Evolutionary conservation across 1,139 yeast genomes (phyloP), one percentile per base, ranked within the genome.

Genomic region (Saccharomyces hybrid): DNA sequence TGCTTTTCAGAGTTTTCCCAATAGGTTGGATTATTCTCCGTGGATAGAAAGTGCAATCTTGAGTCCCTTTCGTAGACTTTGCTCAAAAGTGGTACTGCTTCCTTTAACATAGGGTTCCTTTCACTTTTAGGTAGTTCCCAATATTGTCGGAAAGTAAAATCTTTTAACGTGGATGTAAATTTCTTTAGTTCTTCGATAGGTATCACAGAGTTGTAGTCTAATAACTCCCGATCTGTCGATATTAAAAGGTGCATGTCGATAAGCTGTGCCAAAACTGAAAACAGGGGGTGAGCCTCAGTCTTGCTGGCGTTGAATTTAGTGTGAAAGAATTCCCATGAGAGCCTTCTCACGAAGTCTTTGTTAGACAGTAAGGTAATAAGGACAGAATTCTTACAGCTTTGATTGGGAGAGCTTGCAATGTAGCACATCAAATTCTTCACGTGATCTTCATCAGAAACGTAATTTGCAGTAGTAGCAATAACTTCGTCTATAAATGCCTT

Each of bases 31-130:
- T 76, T 75, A 38, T 56, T 52, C 3, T 50, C 49, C 31, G 51
- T 52, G 5, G 63, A 52, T 47, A 86, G 71, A 55, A 86, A 77
- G n/a, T 76, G 72, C 53, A 87, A 70, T 52, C 96, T 75, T 11
- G 87, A 75, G 63, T 89, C 89, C 56, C 89, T 80, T 51, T 81
- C 66, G 66, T 88, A 85, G 1, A 90, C 69, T 64, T 87, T 93
- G 54, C 84, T 81, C 54, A 88, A 69, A 13, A 88, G 76, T 9
- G 78, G 72, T 20, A 84, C 68, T 0, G 86, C 74, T 1, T 74
- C 67, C 6, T 66, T 65, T 49, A 75, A 71, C 34, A 80, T 61
- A 5, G 68, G 66, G n/a, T 56, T 32, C 50, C 63, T 48, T 56
- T 56, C 31, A 54, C 58, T 49, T 41, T 52, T 44, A 2, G 53